Conservation (phyloP, 2,329 filamentous ascomycete species). For the Nakataea oryzae region DNA sequence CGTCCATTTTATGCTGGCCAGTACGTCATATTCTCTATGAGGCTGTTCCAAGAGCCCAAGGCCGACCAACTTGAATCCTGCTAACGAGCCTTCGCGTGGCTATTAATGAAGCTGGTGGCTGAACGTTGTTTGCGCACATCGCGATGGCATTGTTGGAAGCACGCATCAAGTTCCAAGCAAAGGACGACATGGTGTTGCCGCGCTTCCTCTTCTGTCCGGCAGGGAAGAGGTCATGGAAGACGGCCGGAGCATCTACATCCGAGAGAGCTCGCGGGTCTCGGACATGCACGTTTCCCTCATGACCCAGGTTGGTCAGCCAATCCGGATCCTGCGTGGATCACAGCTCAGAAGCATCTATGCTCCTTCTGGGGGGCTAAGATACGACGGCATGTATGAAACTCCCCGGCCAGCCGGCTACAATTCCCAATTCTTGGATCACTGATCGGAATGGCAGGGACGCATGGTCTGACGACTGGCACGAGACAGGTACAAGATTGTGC, state of each 20-base stretch:
- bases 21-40: conserved; percentile 22
- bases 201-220: conserved; percentile 41
- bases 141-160: conserved; percentile 41
- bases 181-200: conserved; percentile 31
- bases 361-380: conserved; percentile 40
- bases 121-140: conserved; percentile 42
- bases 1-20: conserved; percentile 34
- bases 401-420: too few species aligned
- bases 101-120: conserved; percentile 45
- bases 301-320: conserved; percentile 33
- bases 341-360: conserved; percentile 38
- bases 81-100: conserved; percentile 9
- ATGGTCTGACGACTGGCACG: background rate
- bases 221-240: conserved; percentile 30
- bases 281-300: conserved; percentile 40
- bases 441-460: background rate
- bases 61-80: background rate
- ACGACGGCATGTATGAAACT: conserved; percentile 43
- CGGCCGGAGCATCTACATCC: conserved; percentile 29
- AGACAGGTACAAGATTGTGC: conserved; percentile 35
- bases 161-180: conserved; percentile 32
- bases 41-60: background rate
- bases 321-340: conserved; percentile 42
- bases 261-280: conserved; percentile 13
- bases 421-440: background rate